Conservation (phyloP, 257 asterid species). For the Fraxinus anomala region DNA sequence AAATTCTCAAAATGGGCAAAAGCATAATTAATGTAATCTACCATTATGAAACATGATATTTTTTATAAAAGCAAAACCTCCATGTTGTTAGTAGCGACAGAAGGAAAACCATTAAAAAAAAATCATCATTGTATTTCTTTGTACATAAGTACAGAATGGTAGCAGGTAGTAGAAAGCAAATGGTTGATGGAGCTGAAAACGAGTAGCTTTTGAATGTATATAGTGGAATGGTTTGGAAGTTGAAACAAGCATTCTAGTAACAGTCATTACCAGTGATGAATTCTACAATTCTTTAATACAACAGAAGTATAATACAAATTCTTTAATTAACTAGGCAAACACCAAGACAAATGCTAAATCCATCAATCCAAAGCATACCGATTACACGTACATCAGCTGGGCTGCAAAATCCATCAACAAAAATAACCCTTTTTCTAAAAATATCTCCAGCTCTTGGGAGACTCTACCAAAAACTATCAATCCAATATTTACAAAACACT, state of each 20-base stretch:
- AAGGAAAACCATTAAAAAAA: background rate
- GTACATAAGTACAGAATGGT: background rate
- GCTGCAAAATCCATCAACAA: too few relatives aligned
- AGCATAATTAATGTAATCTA: background rate
- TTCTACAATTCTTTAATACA: background rate
- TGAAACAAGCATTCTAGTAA: background rate
- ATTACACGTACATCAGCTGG: too few relatives aligned
- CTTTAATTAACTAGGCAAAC: too few relatives aligned
- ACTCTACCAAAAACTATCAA: too few relatives aligned
- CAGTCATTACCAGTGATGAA: background rate
- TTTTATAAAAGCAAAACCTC: background rate
- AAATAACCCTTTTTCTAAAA: too few relatives aligned
- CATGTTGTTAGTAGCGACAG: background rate
- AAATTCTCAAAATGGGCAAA: background rate
- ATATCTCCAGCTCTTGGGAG: too few relatives aligned
- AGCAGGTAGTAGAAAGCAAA: background rate
- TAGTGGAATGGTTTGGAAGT: background rate
- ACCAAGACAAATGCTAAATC: too few relatives aligned
- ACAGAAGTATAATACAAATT: too few relatives aligned
- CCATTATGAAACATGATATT: background rate
- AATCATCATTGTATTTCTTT: background rate
- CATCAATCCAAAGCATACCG: too few relatives aligned
- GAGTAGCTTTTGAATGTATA: background rate
- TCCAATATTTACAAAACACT: too few relatives aligned
- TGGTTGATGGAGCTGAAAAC: background rate